A percentile compares a stretch with the other conserved stretches of the same genome.
Conservation (phyloP, 331 rosid species). For the Prunus yedoensis region DNA sequence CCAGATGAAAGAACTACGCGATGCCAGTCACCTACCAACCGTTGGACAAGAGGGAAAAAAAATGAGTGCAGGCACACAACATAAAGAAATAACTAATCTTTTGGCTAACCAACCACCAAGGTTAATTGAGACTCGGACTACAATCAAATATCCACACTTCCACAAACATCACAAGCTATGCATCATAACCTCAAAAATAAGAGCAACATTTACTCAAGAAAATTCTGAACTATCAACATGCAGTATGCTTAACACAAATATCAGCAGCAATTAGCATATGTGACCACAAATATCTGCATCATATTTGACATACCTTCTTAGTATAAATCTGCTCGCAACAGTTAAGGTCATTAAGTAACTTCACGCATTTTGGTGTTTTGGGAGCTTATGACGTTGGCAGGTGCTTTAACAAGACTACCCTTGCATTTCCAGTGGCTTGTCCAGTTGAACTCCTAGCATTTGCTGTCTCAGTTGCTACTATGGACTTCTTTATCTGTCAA, state of each 20-base stretch:
- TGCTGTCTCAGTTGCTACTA: conserved; percentile 56
- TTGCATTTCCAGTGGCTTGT: conserved; percentile 70
- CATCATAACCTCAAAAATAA: neutral
- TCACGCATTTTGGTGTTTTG: conserved; percentile 38
- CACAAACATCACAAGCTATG: conserved; percentile 1
- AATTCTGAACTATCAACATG: neutral
- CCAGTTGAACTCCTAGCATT: conserved; percentile 61
- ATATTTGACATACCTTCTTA: conserved; percentile 15
- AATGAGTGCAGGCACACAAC: neutral
- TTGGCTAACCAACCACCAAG: neutral
- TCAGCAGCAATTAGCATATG: neutral
- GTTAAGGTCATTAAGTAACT: conserved; percentile 13
- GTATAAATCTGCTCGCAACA: neutral
- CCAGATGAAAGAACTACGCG: neutral
- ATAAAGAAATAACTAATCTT: neutral
- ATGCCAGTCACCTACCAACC: neutral
- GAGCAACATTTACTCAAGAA: neutral
- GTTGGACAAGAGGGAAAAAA: neutral
- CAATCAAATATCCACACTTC: conserved; percentile 3
- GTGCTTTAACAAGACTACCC: conserved; percentile 62
- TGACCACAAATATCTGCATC: neutral
- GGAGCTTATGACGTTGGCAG: conserved; percentile 59
- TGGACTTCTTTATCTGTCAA: conserved; percentile 85
- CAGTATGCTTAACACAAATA: neutral
- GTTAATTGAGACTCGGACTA: neutral